These are phyloP conservation scores for Globisporangium canariense DNA, from an alignment of 352 stramenopile genomes.

Conservation along the genomic window DNA sequence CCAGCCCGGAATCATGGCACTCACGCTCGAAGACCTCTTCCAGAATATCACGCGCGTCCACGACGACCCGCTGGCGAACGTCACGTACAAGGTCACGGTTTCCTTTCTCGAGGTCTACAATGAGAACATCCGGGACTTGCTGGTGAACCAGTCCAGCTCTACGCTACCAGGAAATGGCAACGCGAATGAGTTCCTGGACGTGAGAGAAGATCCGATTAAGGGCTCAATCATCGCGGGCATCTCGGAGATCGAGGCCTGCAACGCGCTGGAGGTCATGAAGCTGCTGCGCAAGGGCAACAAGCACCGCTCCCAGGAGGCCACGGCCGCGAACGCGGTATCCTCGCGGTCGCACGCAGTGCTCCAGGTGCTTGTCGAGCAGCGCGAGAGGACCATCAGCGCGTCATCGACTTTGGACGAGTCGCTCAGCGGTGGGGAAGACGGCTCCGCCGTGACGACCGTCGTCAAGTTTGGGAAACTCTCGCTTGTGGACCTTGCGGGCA, in stretches of 20 bases:
- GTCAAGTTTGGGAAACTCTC: slow-evolving; percentile 88
- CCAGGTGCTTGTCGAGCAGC: slow-evolving; percentile 80
- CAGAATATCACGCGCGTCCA: slow-evolving; percentile 53
- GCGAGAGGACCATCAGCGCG: slow-evolving; percentile 29
- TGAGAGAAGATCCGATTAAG: slow-evolving; percentile 85
- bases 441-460: slow-evolving; percentile 22
- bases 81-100: slow-evolving; percentile 69
- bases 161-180: not conserved
- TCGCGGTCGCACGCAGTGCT: slow-evolving; percentile 89
- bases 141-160: slow-evolving; percentile 30
- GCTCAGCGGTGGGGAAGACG: not conserved
- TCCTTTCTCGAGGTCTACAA: slow-evolving; percentile 93
- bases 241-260: slow-evolving; percentile 78
- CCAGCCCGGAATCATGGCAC: slow-evolving; percentile 87
- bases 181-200: slow-evolving; percentile 52
- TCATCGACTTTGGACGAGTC: slow-evolving; percentile 13
- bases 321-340: slow-evolving; percentile 84
- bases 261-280: slow-evolving; percentile 83
- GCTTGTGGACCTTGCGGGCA: slow-evolving; percentile 89
- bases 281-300: slow-evolving; percentile 84
- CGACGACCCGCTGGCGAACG: slow-evolving; percentile 21
- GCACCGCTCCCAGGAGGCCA: slow-evolving; percentile 86
- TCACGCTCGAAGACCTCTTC: slow-evolving; percentile 86
- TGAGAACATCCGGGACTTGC: slow-evolving; percentile 90
- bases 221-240: slow-evolving; percentile 84